A percentile compares a stretch with the other conserved stretches of the same genome.
Conservation (phyloP, 2,329 filamentous ascomycete species). For the Biscogniauxia marginata region DNA sequence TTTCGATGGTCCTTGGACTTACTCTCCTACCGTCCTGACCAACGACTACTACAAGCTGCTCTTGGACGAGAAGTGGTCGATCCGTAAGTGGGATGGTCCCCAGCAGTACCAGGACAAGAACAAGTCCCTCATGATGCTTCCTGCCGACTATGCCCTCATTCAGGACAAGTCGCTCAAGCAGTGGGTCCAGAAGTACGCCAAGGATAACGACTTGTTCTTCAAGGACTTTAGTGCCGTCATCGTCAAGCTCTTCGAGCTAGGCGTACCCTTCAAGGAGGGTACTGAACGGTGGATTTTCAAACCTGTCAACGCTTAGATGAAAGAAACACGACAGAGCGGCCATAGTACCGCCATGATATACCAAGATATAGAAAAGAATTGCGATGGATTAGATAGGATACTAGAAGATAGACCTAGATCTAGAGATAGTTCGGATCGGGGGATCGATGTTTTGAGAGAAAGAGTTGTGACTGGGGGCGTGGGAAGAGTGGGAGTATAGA, state of each 20-base stretch:
- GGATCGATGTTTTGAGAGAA: background rate
- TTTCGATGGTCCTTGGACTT: conserved; percentile 87
- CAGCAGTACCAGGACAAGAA: conserved; percentile 79
- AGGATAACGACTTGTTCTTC: conserved; percentile 90
- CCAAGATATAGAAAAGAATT: conserved; percentile 13
- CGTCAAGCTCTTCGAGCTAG: conserved; percentile 85
- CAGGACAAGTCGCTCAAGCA: conserved; percentile 84
- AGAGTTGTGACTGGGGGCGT: background rate
- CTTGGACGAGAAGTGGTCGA: conserved; percentile 87
- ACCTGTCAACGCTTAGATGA: conserved; percentile 41
- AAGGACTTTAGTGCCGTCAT: conserved; percentile 82
- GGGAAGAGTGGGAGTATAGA: background rate
- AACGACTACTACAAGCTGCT: conserved; percentile 94
- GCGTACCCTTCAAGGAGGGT: conserved; percentile 78
- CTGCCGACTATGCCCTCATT: conserved; percentile 82
- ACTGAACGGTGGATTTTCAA: conserved; percentile 66
- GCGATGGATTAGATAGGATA: conserved; percentile 4
- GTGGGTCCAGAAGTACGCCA: conserved; percentile 83
- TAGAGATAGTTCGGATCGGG: conserved; percentile 13
- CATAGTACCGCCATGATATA: conserved; percentile 12
- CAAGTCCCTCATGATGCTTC: conserved; percentile 96
- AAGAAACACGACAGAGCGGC: background rate
- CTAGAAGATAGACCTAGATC: conserved; percentile 19
- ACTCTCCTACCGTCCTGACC: conserved; percentile 85
- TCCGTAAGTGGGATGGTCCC: conserved; percentile 88